Percentiles rank a stretch among this genome's conserved stretches.
Evolutionary conservation across 1,139 yeast genomes (phyloP).

Genomic region (Yamadazyma atmosphaerica): DNA sequence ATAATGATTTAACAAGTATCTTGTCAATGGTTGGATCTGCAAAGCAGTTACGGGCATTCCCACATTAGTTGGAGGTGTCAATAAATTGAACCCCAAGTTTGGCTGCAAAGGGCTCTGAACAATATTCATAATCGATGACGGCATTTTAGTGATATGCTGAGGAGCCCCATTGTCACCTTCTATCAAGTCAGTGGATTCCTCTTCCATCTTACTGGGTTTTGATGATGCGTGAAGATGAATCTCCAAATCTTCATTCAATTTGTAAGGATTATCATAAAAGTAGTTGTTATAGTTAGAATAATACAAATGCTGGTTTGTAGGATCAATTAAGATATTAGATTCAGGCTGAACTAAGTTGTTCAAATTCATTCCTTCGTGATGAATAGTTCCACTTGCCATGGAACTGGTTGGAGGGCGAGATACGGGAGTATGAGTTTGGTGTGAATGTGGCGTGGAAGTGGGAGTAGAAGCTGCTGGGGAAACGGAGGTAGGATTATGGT

Average conservation of each 20-base stretch:
- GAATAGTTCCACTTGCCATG: not conserved
- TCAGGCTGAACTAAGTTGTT: constrained; percentile 15
- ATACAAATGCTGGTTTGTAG: constrained; percentile 36
- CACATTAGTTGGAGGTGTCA: constrained; percentile 23
- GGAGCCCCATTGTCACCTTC: constrained; percentile 40
- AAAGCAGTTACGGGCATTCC: constrained; percentile 63
- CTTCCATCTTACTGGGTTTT: constrained; percentile 22
- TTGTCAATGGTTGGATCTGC: constrained; percentile 62
- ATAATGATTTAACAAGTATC: constrained; percentile 73
- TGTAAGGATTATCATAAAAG: constrained; percentile 45
- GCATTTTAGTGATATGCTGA: constrained; percentile 38
- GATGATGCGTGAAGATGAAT: constrained; percentile 45
- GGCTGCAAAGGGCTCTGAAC: constrained; percentile 49
- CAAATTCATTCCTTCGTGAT: not conserved
- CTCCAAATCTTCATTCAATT: constrained; percentile 42
- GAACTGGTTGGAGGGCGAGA: constrained; percentile 20
- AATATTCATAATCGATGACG: constrained; percentile 48
- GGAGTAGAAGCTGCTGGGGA: constrained; percentile 9
- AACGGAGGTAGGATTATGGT: constrained; percentile 17
- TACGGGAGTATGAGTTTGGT: constrained; percentile 10
- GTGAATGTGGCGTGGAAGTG: constrained; percentile 8
- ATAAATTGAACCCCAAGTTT: constrained; percentile 37
- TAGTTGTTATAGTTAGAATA: constrained; percentile 45
- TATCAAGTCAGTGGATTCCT: constrained; percentile 35
- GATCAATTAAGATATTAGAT: constrained; percentile 29